phyloP scores from a whole-genome alignment of 176 grass and related monocot genomes.

The Oryza glaberrima region DNA sequence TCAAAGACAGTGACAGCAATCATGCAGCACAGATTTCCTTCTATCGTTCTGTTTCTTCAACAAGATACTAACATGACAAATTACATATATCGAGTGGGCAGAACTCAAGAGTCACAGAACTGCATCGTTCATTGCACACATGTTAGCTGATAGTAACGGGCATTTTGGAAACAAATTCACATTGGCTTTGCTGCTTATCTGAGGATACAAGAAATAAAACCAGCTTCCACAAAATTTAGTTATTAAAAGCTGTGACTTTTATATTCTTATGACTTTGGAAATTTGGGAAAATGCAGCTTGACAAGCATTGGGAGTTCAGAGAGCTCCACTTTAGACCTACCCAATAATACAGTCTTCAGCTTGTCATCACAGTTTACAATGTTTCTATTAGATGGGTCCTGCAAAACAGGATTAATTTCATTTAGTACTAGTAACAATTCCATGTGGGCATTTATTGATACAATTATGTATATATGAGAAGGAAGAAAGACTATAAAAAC shows the following conservation, averaged over 20 bases:
- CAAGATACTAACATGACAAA: conserved; percentile 14
- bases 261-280: conserved; percentile 13
- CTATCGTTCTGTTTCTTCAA: background rate
- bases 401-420: conserved; percentile 44
- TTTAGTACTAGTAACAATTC: background rate
- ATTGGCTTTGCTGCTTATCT: background rate
- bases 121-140: background rate
- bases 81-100: background rate
- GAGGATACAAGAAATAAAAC: background rate
- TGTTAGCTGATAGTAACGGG: background rate
- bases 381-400: conserved; percentile 80
- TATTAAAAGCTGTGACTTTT: background rate
- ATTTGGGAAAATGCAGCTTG: conserved; percentile 69
- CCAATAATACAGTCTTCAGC: conserved; percentile 81
- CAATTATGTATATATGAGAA: background rate
- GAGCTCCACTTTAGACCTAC: conserved; percentile 75
- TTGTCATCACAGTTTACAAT: conserved; percentile 90
- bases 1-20: background rate
- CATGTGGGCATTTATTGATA: background rate
- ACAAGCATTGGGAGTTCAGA: conserved; percentile 73
- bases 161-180: background rate
- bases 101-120: background rate
- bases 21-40: background rate
- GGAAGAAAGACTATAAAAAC: background rate
- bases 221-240: conserved; percentile 25